Evolutionary conservation across 1,284 basidiomycete genomes (phyloP), one percentile per base, ranked within the genome.

Genomic region (Blastosporella zonata): DNA sequence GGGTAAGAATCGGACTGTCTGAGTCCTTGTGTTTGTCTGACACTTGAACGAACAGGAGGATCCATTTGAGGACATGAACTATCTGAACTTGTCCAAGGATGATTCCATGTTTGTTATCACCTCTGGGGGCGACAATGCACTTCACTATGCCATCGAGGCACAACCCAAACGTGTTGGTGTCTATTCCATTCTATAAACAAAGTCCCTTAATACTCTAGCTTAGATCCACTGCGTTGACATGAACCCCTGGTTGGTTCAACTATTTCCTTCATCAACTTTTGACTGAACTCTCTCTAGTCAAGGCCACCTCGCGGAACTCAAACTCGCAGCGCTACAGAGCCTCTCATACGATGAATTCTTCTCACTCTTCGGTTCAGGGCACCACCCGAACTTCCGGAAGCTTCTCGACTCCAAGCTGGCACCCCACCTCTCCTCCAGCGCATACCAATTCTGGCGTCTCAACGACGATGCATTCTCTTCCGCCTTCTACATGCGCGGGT

Each of bases 91-190:
- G 50, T 75, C 75, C 25, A 67, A 70, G 31, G 73, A 84, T 6
- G 88, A 91, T 66, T 78, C 82, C 10, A 77, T 92, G 56, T 73
- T 92, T 2, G 82, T 84, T 18, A 90, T 91, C 59, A 90, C 89
- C 1, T 85, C 81, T 46, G 90, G 87, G 0, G 90, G 89, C 0
- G 89, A 90, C 66, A 92, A 92, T 60, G 86, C 86, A 1, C 70
- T 92, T 34, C 90, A 92, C 66, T 92, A 92, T 58, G 87, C 87
- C 4, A 81, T 88, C 41, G 75, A 76, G 1, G 84, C 81, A 4
- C 67, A 75, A 43, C 85, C 86, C 6, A 70, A 74, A 47, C 67
- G 74, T 44, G 75, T 77, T 52, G 46, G 68, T 58, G 15, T 23
- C n/a, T 29, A 13, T 9, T 15, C 21, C 46, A 23, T 34, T 25